Percentiles rank a stretch among this genome's conserved stretches.
Evolutionary conservation across 2,329 filamentous ascomycete genomes (phyloP).

Genomic region (Cladophialophora chaetospira): DNA sequence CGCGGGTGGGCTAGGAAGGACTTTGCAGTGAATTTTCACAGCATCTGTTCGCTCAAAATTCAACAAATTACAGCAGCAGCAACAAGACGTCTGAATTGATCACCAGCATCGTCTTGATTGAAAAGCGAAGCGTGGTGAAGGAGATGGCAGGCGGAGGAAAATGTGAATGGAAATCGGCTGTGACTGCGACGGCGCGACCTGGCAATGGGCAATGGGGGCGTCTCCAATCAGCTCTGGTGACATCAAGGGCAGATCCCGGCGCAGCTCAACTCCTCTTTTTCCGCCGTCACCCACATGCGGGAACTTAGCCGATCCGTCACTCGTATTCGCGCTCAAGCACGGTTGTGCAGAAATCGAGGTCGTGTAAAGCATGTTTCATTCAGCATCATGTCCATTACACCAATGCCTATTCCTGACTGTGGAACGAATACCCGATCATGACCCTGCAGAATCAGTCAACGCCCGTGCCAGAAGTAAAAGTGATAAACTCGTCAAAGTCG

Average conservation of each 20-base stretch:
- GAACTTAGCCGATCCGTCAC: too few relatives aligned
- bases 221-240: too few relatives aligned
- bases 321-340: too few relatives aligned
- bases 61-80: neutral
- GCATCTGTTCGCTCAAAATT: conserved; percentile 1
- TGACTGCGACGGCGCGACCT: neutral
- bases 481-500: conserved; percentile 8
- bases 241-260: too few relatives aligned
- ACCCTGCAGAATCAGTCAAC: neutral
- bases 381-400: neutral
- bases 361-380: neutral
- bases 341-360: too few relatives aligned
- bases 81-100: neutral
- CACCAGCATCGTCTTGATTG: conserved; percentile 5
- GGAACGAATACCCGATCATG: neutral
- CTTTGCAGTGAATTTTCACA: conserved; percentile 1
- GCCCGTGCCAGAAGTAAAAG: neutral
- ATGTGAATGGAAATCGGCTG: neutral
- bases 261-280: too few relatives aligned
- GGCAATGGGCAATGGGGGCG: too few relatives aligned
- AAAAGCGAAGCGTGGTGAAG: neutral
- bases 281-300: too few relatives aligned
- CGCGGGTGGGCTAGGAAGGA: conserved; percentile 2
- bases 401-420: neutral
- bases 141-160: conserved; percentile 4